These are phyloP conservation scores for Myotisia sp. DNA, from an alignment of 2,329 filamentous ascomycete genomes.

Conservation along the genomic window DNA sequence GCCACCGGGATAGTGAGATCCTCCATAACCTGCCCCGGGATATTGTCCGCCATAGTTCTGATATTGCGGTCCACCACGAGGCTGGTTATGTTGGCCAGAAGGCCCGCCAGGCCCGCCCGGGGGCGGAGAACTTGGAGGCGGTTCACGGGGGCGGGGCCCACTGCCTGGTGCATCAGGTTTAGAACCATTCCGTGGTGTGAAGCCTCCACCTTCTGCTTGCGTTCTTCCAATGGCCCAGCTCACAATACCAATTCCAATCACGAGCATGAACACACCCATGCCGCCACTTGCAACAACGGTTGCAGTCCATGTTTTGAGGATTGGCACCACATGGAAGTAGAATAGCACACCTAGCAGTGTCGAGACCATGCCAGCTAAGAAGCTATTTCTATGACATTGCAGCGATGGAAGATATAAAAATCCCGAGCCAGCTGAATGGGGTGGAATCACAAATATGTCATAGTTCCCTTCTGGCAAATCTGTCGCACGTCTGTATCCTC, in stretches of 20 bases:
- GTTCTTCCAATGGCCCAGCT: constrained; percentile 64
- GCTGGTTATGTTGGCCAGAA: constrained; percentile 8
- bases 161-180: constrained; percentile 16
- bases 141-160: constrained; percentile 18
- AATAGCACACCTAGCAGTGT: constrained; percentile 59
- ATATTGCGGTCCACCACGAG: constrained; percentile 14
- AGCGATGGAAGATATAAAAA: constrained; percentile 92
- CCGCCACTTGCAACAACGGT: constrained; percentile 58
- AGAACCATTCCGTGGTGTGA: constrained; percentile 12
- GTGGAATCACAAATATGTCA: constrained; percentile 93
- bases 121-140: constrained; percentile 15
- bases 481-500: constrained; percentile 26
- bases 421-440: constrained; percentile 73
- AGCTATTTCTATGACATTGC: constrained; percentile 74
- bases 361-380: constrained; percentile 69
- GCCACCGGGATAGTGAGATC: constrained; percentile 18
- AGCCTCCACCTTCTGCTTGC: constrained; percentile 38
- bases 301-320: constrained; percentile 58
- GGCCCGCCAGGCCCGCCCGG: constrained; percentile 14
- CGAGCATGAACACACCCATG: constrained; percentile 56
- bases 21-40: constrained; percentile 14
- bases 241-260: constrained; percentile 57
- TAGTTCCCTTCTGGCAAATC: constrained; percentile 80
- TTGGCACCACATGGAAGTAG: constrained; percentile 59
- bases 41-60: constrained; percentile 20